Evolutionary conservation across 768 basidiomycete species (phyloP).

Genomic region (Termitomyces bulborhizus): DNA sequence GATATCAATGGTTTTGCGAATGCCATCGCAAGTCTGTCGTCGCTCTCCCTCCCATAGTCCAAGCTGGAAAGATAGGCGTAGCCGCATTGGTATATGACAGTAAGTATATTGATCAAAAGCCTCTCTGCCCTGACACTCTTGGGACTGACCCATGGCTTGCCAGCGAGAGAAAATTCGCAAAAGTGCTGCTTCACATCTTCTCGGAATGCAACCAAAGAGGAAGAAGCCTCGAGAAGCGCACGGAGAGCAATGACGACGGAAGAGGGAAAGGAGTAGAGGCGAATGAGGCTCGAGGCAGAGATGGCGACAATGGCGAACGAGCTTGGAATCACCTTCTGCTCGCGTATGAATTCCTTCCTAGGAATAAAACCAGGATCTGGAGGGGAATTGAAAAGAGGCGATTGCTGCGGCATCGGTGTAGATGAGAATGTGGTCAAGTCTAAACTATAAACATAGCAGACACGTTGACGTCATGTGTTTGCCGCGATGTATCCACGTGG

Average conservation of each 20-base stretch:
- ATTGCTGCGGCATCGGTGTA: conserved; percentile 13
- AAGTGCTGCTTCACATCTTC: conserved; percentile 54
- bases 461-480: conserved; percentile 19
- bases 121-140: conserved; percentile 63
- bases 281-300: conserved; percentile 53
- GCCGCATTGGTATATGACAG: conserved; percentile 55
- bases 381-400: conserved; percentile 8
- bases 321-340: conserved; percentile 43
- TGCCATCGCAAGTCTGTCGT: conserved; percentile 65
- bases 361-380: conserved; percentile 54
- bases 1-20: conserved; percentile 50
- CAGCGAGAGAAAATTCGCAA: conserved; percentile 60
- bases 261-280: conserved; percentile 65
- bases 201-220: conserved; percentile 37
- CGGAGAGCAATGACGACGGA: conserved; percentile 48
- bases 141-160: conserved; percentile 68
- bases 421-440: not conserved
- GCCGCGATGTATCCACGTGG: conserved; percentile 12
- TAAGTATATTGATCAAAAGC: conserved; percentile 61
- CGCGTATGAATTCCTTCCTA: conserved; percentile 66
- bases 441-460: not conserved
- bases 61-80: conserved; percentile 61
- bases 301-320: conserved; percentile 69
- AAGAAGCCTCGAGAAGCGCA: conserved; percentile 44
- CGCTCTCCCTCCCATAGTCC: conserved; percentile 73